Percentiles rank a stretch among this genome's conserved stretches.
phyloP scores from a whole-genome alignment of 2,329 filamentous ascomycete genomes.

The Monosporascus sp. region DNA sequence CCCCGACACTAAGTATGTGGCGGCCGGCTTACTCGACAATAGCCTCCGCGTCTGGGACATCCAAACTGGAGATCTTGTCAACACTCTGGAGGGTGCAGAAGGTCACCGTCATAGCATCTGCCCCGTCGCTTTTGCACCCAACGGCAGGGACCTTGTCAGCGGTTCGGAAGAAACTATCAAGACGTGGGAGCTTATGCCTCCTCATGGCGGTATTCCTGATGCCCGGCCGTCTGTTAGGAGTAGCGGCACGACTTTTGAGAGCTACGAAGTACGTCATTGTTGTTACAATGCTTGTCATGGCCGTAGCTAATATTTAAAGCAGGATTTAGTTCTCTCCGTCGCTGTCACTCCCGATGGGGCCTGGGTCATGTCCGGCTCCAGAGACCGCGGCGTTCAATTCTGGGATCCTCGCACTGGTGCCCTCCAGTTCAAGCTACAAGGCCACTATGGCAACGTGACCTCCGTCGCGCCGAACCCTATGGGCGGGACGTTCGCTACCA shows the following conservation, averaged over 20 bases:
- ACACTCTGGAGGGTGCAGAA: conserved; percentile 85
- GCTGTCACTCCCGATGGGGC: conserved; percentile 91
- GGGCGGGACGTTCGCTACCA: conserved; percentile 87
- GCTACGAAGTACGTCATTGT: conserved; percentile 69
- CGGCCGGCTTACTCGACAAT: conserved; percentile 93
- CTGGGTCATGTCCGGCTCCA: conserved; percentile 96
- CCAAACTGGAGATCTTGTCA: conserved; percentile 75
- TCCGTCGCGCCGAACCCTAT: conserved; percentile 91
- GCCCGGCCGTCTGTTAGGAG: conserved; percentile 76
- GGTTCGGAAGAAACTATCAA: conserved; percentile 98
- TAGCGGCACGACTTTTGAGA: conserved; percentile 94
- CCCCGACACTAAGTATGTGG: conserved; percentile 88
- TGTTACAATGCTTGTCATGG: neutral
- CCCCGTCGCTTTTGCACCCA: conserved; percentile 91
- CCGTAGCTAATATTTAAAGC: neutral
- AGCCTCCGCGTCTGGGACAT: conserved; percentile 97
- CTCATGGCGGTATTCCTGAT: conserved; percentile 57
- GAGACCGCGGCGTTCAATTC: conserved; percentile 96
- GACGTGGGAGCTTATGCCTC: conserved; percentile 90
- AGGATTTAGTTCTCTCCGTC: conserved; percentile 96
- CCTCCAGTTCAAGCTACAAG: conserved; percentile 96
- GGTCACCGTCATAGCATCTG: conserved; percentile 98
- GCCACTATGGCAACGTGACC: conserved; percentile 98
- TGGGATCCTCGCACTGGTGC: conserved; percentile 93
- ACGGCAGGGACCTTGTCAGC: conserved; percentile 86